Base-by-base conservation (phyloP, 495 filamentous ascomycete species). In the Patellaria atrata region DNA sequence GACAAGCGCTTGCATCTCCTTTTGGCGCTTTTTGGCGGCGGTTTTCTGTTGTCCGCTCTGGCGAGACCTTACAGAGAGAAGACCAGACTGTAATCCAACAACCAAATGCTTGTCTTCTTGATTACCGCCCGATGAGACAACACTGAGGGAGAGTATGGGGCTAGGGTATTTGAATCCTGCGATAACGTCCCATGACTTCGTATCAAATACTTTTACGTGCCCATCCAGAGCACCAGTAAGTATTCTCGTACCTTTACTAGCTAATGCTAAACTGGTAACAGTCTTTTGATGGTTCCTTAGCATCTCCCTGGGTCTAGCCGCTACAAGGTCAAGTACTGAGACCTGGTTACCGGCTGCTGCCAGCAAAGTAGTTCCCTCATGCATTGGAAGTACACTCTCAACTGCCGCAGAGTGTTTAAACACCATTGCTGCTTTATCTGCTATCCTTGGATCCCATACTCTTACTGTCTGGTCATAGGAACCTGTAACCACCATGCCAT, bases 281-380 rank as follows among this genome's bases (percentile, higher is more conserved):
- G 89, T 93, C 71, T 94, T 96, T 58, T 99, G 89, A 55, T 99
- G 91, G 51, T 85, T 94, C 35, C 79, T 74, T 27, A 99, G 76
- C 38, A 91, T 60, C 22, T 83, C 77, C 27, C 87, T 55, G 2
- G 84, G 84, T 49, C 80, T 85, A 18, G 81, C 91, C 30, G 85
- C 91, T 13, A 96, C 75, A 14, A 99, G 68, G 56, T 99, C 87
- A 44, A 96, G 68, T n/a, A 99, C 82, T 4, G 77, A 77, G 45
- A 99, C 84, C 51, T 83, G 73, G 55, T 81, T 91, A 27, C 82
- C 87, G 16, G 82, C 69, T 1, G 85, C 71, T 23, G 84, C 84
- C 1, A 94, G 68, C 23, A 96, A 60, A 2, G 83, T 85, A 11
- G 86, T 94, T 17, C 81, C 82, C 1, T 77, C 77, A 3, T 76